Conservation (phyloP, 2,329 filamentous ascomycete genomes). For the Aspergillus piperis region DNA sequence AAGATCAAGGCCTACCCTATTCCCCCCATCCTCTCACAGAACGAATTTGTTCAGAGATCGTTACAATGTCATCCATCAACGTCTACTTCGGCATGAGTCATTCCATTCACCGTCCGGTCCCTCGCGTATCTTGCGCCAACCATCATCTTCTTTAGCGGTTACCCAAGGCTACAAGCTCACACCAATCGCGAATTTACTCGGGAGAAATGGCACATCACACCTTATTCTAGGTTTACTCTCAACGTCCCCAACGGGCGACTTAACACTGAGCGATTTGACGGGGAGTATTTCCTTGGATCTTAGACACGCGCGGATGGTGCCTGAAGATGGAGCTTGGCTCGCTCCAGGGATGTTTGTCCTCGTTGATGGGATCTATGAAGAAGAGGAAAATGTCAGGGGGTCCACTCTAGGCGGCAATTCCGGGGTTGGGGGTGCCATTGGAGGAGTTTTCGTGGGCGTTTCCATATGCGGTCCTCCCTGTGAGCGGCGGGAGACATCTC, state of each 20-base stretch:
- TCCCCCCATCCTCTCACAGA: constrained; percentile 79
- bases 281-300: constrained; percentile 86
- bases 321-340: constrained; percentile 87
- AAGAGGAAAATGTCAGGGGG: constrained; percentile 71
- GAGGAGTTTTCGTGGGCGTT: constrained; percentile 88
- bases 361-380: constrained; percentile 93
- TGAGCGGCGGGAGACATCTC: constrained; percentile 76
- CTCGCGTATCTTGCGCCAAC: constrained; percentile 58
- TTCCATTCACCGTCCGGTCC: constrained; percentile 82
- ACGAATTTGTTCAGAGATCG: constrained; percentile 84
- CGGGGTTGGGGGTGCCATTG: constrained; percentile 85
- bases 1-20: constrained; percentile 64
- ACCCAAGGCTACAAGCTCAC: constrained; percentile 83
- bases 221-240: constrained; percentile 83
- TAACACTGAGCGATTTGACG: constrained; percentile 82
- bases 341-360: constrained; percentile 94
- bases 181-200: constrained; percentile 73
- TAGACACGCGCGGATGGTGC: constrained; percentile 75
- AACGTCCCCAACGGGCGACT: constrained; percentile 74
- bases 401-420: constrained; percentile 72
- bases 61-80: constrained; percentile 89
- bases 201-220: constrained; percentile 80
- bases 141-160: constrained; percentile 57
- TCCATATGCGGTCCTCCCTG: constrained; percentile 90
- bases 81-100: constrained; percentile 85